phyloP scores from a whole-genome alignment of 345 rosid species.

The Rhodomyrtus tomentosa region DNA sequence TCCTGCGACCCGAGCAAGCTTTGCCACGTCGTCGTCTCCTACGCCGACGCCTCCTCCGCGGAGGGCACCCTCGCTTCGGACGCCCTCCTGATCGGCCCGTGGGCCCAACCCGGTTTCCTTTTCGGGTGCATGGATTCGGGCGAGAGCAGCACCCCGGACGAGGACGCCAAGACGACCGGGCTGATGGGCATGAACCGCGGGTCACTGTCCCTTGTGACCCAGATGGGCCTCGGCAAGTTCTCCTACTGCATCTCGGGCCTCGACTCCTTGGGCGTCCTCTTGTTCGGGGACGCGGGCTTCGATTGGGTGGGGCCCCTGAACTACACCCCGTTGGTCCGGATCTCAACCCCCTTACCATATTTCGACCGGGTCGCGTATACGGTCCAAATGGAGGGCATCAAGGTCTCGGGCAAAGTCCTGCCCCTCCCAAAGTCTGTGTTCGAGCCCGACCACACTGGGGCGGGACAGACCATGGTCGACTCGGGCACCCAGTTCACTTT shows the following conservation, averaged over 20 bases:
- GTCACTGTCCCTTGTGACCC: conserved; percentile 66
- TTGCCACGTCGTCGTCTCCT: conserved; percentile 74
- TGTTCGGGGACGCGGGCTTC: conserved; percentile 70
- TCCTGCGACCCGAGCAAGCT: conserved; percentile 61
- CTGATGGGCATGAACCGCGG: conserved; percentile 93
- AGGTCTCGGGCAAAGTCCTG: conserved; percentile 48
- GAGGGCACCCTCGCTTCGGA: conserved; percentile 82
- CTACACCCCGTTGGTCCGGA: conserved; percentile 70
- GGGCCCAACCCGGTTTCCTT: conserved; percentile 29
- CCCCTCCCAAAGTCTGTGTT: conserved; percentile 49
- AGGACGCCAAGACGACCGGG: conserved; percentile 58
- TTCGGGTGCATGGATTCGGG: conserved; percentile 83
- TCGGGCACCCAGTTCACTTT: conserved; percentile 89
- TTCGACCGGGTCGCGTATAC: conserved; percentile 89
- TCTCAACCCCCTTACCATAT: conserved; percentile 62
- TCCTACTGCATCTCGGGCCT: conserved; percentile 77
- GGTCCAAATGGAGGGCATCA: conserved; percentile 78
- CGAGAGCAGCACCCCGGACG: conserved; percentile 56
- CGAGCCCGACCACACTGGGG: conserved; percentile 86
- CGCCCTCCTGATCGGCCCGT: conserved; percentile 37
- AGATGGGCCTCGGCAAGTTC: conserved; percentile 71
- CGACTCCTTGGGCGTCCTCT: conserved; percentile 55
- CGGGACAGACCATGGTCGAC: conserved; percentile 94
- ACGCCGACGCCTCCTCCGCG: conserved; percentile 78
- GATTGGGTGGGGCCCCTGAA: conserved; percentile 30